Conservation (phyloP, 257 asterid genomes). For the Apocynum venetum region DNA sequence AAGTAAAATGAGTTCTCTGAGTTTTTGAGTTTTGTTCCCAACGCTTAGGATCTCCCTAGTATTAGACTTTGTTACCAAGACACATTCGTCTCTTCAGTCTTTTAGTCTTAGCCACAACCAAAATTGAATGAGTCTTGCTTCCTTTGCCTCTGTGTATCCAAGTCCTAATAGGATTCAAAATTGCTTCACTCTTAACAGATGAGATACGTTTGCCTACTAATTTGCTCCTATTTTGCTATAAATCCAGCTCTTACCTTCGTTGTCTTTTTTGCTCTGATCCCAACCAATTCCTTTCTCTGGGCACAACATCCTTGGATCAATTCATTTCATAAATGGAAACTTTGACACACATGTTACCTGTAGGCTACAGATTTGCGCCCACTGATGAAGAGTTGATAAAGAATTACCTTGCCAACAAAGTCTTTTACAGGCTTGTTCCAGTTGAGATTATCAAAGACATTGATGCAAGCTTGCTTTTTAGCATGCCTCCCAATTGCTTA, state of each 20-base stretch:
- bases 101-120: background rate
- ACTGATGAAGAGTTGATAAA: slow-evolving; percentile 26
- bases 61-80: background rate
- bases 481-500: slow-evolving; percentile 16
- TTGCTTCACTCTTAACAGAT: background rate
- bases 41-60: background rate
- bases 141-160: background rate
- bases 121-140: background rate
- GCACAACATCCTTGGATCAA: too few species aligned
- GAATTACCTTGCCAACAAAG: slow-evolving; percentile 21
- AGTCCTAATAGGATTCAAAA: slow-evolving; percentile 5
- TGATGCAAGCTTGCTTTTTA: slow-evolving; percentile 12
- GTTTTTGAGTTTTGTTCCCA: background rate
- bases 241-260: background rate
- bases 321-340: background rate
- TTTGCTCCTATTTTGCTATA: background rate
- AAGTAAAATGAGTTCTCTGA: background rate
- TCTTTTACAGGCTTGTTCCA: slow-evolving; percentile 8
- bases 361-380: slow-evolving; percentile 34
- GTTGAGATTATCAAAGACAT: slow-evolving; percentile 12
- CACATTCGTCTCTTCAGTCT: too few species aligned
- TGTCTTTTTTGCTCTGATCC: too few species aligned
- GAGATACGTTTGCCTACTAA: background rate
- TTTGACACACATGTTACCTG: slow-evolving; percentile 1
- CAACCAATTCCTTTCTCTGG: too few species aligned